Conservation (phyloP, 805 yeast genomes). For the Tetrapisispora taiwanensis region DNA sequence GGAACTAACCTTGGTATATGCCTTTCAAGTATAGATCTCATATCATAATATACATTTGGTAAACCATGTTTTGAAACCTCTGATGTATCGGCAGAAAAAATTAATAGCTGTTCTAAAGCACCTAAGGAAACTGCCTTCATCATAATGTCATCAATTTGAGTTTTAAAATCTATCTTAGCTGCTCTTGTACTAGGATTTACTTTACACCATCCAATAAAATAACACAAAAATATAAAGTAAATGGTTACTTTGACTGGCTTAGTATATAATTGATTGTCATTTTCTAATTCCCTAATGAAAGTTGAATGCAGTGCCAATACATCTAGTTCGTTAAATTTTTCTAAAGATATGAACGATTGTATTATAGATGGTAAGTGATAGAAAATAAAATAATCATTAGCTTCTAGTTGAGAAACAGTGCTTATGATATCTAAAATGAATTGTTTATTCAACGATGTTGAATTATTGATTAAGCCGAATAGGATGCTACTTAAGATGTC, state of each 20-base stretch:
- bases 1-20: slow-evolving; percentile 52
- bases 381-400: slow-evolving; percentile 54
- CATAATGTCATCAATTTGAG: slow-evolving; percentile 50
- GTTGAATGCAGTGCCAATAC: slow-evolving; percentile 32
- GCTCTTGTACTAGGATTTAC: slow-evolving; percentile 32
- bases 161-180: slow-evolving; percentile 41
- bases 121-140: slow-evolving; percentile 51
- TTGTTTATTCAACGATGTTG: slow-evolving; percentile 27
- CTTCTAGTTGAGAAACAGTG: slow-evolving; percentile 39
- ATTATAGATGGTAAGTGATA: slow-evolving; percentile 58
- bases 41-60: slow-evolving; percentile 48
- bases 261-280: slow-evolving; percentile 33
- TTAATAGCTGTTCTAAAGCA: slow-evolving; percentile 58
- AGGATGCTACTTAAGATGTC: slow-evolving; percentile 61
- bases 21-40: slow-evolving; percentile 54
- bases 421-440: slow-evolving; percentile 33
- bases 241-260: slow-evolving; percentile 42
- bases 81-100: slow-evolving; percentile 48
- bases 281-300: slow-evolving; percentile 29
- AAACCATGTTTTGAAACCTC: slow-evolving; percentile 30
- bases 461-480: slow-evolving; percentile 38
- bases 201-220: slow-evolving; percentile 63
- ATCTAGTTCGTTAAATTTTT: slow-evolving; percentile 29
- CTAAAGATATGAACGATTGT: slow-evolving; percentile 33
- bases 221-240: slow-evolving; percentile 42